Evolutionary conservation across 2,329 filamentous ascomycete species (phyloP), one percentile per base, ranked within the genome.

Genomic region (Dothidotthia symphoricarpi): DNA sequence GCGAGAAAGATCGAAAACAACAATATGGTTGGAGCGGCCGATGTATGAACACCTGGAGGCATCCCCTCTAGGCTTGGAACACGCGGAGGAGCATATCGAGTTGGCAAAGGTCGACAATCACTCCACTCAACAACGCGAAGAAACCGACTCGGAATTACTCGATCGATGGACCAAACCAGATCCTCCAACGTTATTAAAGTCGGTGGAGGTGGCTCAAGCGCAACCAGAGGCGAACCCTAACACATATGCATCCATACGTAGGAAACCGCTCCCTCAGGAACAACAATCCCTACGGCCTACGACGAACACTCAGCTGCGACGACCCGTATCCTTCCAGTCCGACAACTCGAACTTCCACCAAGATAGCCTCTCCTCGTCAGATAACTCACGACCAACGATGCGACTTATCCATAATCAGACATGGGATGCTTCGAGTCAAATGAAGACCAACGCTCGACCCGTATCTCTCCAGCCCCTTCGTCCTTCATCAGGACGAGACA

Each of bases 11-110:
- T 58, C 55, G 3, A 33, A 50, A 24, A 58, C 55, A 14, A 58
- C 55, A 43, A 48, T 47, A 58, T 58, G 55, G 55, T 30, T 58
- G 16, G 55, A 58, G 43, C 48, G 49, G 13, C 55, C 55, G 19
- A 46, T 56, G 41, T 55, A 58, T 27, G 47, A 47, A 24, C 47
- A 53, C 25, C 44, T 49, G 31, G 45, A 48, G 16, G 39, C 45
- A 31, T 51, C 51, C 19, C 34, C 51, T 19, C 33, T 45, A 25
- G 47, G 51, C 39, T 39, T 47, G 24, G 43, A 47, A 41, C 43
- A 22, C 22, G 39, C 22, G 31, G 25, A 32, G 16, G 25, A 34
- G 10, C 13, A 27, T 32, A 16, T 22, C 9, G 19, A 22, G 19
- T 9, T 6, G 16, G 26, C 15, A 24, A n/a, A 26, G 12, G n/a